Conservation (phyloP, 257 asterid genomes). For the Solanum corneliomulleri region DNA sequence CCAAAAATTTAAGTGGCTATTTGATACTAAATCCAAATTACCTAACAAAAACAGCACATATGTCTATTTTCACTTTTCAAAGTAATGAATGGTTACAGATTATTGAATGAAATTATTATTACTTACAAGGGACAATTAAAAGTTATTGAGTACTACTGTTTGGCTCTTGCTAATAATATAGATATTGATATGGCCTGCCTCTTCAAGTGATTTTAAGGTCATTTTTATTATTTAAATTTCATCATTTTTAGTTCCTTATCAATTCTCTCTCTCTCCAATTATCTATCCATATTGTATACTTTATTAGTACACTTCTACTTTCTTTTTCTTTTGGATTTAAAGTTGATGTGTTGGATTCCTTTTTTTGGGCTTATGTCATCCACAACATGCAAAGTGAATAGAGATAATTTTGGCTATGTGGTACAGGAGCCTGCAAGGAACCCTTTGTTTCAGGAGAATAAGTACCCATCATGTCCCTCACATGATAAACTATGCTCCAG, state of each 20-base stretch:
- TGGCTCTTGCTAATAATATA: background rate
- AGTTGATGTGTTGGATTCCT: background rate
- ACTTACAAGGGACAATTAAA: background rate
- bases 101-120: background rate
- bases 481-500: background rate
- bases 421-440: background rate
- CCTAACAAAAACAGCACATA: background rate
- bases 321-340: background rate
- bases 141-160: background rate
- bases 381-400: background rate
- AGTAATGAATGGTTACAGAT: constrained; percentile 10
- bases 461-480: background rate
- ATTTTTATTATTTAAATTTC: background rate
- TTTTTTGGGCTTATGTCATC: background rate
- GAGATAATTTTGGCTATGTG: background rate
- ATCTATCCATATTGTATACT: background rate
- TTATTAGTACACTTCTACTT: background rate
- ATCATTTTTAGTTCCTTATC: background rate
- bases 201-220: constrained; percentile 25
- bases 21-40: background rate
- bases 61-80: background rate
- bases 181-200: constrained; percentile 8
- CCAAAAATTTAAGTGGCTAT: background rate
- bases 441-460: background rate
- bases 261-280: background rate